These are phyloP conservation scores for Neonectria magnoliae DNA, from an alignment of 2,329 filamentous ascomycete species.

Conservation along the genomic window DNA sequence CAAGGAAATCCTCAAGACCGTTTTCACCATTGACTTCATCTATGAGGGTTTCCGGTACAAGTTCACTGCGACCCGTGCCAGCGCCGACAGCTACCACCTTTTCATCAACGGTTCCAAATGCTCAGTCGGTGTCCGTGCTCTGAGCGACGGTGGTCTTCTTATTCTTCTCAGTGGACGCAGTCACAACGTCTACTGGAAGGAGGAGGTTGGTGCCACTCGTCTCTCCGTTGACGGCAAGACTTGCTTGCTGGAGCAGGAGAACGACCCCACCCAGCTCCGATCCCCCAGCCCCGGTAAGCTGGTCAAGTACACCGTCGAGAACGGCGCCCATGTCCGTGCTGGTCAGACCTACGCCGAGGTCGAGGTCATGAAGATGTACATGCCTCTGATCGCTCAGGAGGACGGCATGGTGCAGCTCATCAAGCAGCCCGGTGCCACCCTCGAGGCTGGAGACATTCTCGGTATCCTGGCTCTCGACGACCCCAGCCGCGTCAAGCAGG, in stretches of 20 bases:
- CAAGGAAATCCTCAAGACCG: conserved; percentile 96
- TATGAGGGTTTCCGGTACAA: conserved; percentile 98
- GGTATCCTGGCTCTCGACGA: conserved; percentile 96
- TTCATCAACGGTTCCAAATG: conserved; percentile 99
- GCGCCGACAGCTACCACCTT: conserved; percentile 92
- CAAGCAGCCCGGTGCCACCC: conserved; percentile 97
- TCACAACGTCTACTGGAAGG: conserved; percentile 99
- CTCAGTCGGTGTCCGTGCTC: conserved; percentile 88
- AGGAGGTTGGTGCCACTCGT: conserved; percentile 95
- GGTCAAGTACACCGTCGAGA: conserved; percentile 97
- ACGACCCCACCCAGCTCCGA: conserved; percentile 95
- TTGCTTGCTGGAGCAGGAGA: conserved; percentile 96
- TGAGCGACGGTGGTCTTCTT: conserved; percentile 93
- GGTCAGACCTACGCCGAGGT: conserved; percentile 96
- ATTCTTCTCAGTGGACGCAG: conserved; percentile 91
- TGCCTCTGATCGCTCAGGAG: conserved; percentile 94
- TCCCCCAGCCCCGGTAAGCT: conserved; percentile 97
- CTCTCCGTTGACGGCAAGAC: conserved; percentile 98
- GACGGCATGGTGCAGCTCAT: conserved; percentile 97
- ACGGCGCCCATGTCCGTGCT: conserved; percentile 90
- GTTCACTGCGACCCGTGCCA: conserved; percentile 95
- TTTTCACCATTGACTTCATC: conserved; percentile 98
- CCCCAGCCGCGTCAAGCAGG: conserved; percentile 95
- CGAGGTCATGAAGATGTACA: conserved; percentile 99
- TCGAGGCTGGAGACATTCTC: conserved; percentile 98